A percentile compares a stretch with the other conserved stretches of the same genome.
These are phyloP conservation scores for Podaxis pistillaris DNA, from an alignment of 768 basidiomycete species.

Conservation along the genomic window DNA sequence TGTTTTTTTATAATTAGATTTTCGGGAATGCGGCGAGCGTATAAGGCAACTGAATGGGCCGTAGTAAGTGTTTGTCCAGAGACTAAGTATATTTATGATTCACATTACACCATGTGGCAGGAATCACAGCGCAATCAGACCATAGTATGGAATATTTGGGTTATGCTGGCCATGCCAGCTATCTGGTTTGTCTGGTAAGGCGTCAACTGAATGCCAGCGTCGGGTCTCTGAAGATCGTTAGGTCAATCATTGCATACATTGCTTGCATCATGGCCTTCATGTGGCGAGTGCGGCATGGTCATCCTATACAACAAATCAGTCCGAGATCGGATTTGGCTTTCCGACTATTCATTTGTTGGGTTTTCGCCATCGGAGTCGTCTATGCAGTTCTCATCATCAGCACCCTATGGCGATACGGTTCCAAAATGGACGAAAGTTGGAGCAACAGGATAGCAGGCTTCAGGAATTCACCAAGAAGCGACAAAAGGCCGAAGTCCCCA, in stretches of 20 bases:
- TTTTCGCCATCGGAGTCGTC: constrained; percentile 51
- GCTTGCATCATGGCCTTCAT: constrained; percentile 26
- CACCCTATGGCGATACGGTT: constrained; percentile 52
- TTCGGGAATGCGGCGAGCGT: constrained; percentile 57
- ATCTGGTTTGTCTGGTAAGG: constrained; percentile 17
- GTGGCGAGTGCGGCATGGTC: constrained; percentile 19
- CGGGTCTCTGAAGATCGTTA: neutral
- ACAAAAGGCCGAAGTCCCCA: neutral
- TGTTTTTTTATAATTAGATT: constrained; percentile 65
- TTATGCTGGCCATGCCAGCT: constrained; percentile 16
- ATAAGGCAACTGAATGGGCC: constrained; percentile 61
- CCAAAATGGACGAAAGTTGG: constrained; percentile 29
- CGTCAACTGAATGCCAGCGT: neutral
- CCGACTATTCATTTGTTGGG: constrained; percentile 44
- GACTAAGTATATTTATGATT: neutral
- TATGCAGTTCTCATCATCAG: constrained; percentile 51
- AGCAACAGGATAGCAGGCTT: constrained; percentile 20
- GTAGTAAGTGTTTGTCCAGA: constrained; percentile 31
- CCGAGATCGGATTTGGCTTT: neutral
- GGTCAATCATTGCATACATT: constrained; percentile 27
- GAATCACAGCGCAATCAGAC: constrained; percentile 42
- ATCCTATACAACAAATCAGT: neutral
- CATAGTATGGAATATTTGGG: constrained; percentile 60
- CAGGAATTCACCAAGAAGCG: neutral
- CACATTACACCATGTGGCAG: constrained; percentile 22